phyloP scores from a whole-genome alignment of 148 eudicot species.

The Vaccinium darrowii region DNA sequence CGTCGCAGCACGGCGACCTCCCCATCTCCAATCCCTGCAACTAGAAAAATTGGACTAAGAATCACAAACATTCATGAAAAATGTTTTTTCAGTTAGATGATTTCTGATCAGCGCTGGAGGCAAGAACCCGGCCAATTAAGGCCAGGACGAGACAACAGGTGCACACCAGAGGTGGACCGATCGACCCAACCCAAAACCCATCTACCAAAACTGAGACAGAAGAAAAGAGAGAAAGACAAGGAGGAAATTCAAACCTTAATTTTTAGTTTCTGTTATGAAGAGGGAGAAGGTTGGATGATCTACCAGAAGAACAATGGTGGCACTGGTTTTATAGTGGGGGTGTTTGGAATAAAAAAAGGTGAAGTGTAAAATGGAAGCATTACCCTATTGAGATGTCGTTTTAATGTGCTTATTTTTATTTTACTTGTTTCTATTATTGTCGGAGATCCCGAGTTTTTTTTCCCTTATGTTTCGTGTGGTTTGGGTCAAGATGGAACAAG shows the following conservation, averaged over 20 bases:
- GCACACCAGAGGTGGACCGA: too few relatives aligned
- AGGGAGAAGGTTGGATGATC: background rate
- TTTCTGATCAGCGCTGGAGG: too few relatives aligned
- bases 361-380: constrained; percentile 10
- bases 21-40: constrained; percentile 36
- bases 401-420: background rate
- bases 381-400: constrained; percentile 7
- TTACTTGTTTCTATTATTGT: constrained; percentile 1
- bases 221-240: too few relatives aligned
- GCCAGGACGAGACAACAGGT: too few relatives aligned
- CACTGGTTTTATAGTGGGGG: constrained; percentile 15
- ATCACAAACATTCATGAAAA: background rate
- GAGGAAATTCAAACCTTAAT: constrained; percentile 8
- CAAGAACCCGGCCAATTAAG: too few relatives aligned
- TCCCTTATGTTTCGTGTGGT: constrained; percentile 12
- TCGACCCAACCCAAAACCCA: too few relatives aligned
- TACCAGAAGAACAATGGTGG: background rate
- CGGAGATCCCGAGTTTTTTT: background rate
- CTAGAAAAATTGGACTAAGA: background rate
- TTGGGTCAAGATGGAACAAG: background rate
- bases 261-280: background rate
- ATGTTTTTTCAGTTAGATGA: background rate
- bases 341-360: constrained; percentile 6
- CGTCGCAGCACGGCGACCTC: constrained; percentile 49
- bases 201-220: too few relatives aligned